A percentile compares a stretch with the other conserved stretches of the same genome.
Evolutionary conservation across 108 stramenopile species (phyloP).

Genomic region (Pseudonitzschia pungens): DNA sequence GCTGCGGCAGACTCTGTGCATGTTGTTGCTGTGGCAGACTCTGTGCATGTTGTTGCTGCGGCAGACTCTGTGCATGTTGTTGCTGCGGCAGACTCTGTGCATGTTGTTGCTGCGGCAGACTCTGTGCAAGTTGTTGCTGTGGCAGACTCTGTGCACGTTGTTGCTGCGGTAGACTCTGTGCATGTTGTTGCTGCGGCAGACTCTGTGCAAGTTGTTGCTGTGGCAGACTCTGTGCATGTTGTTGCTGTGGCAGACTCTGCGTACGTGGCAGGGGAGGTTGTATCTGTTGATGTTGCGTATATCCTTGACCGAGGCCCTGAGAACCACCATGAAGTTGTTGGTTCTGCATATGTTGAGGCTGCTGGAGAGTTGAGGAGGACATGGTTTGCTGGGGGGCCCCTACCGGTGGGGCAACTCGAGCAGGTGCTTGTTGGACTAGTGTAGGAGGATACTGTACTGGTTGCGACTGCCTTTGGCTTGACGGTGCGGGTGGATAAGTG

Average conservation of each 20-base stretch:
- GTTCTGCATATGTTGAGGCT: constrained; percentile 29
- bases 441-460: neutral
- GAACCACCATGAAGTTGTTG: constrained; percentile 23
- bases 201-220: too few relatives aligned
- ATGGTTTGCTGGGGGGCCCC: neutral
- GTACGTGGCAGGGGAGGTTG: constrained; percentile 28
- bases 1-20: too few relatives aligned
- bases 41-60: too few relatives aligned
- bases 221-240: too few relatives aligned
- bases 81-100: too few relatives aligned
- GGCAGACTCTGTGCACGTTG: too few relatives aligned
- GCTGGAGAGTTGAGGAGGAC: constrained; percentile 19
- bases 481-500: neutral
- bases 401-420: neutral
- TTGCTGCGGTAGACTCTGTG: too few relatives aligned
- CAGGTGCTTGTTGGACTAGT: neutral
- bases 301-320: constrained; percentile 11
- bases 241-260: constrained; percentile 28
- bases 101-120: too few relatives aligned
- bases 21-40: too few relatives aligned
- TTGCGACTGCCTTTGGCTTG: constrained; percentile 2
- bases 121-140: too few relatives aligned
- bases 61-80: too few relatives aligned
- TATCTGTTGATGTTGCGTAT: constrained; percentile 25
- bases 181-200: too few relatives aligned